These are phyloP conservation scores for Russula abietina DNA, from an alignment of 768 basidiomycete genomes.

Conservation along the genomic window DNA sequence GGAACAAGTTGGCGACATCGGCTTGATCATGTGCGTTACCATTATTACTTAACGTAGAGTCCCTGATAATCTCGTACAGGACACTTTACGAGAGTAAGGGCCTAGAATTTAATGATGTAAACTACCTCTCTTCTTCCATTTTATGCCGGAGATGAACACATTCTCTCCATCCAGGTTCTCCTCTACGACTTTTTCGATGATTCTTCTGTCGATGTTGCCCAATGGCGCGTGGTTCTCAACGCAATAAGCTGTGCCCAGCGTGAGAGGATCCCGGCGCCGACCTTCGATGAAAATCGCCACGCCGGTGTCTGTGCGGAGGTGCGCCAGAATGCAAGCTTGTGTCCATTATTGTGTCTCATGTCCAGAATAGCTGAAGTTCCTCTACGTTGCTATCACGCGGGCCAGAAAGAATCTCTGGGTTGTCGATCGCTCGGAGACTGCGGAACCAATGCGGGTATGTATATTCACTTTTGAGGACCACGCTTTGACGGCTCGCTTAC, in stretches of 20 bases:
- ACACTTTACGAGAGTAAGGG: slow-evolving; percentile 61
- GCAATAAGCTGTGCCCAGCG: slow-evolving; percentile 28
- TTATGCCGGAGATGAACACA: neutral
- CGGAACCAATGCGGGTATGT: slow-evolving; percentile 56
- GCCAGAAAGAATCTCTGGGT: slow-evolving; percentile 64
- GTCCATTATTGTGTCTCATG: neutral
- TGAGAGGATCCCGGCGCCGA: slow-evolving; percentile 34
- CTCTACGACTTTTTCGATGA: slow-evolving; percentile 66
- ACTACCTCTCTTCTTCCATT: neutral
- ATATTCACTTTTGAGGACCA: neutral
- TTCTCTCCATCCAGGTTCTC: slow-evolving; percentile 41
- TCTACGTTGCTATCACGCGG: slow-evolving; percentile 63
- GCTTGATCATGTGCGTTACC: slow-evolving; percentile 22
- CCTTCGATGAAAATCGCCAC: slow-evolving; percentile 45
- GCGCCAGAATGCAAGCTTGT: neutral
- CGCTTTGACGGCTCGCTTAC: neutral
- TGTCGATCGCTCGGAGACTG: slow-evolving; percentile 51
- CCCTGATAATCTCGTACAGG: slow-evolving; percentile 18
- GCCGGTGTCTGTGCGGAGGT: slow-evolving; percentile 29
- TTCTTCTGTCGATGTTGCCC: slow-evolving; percentile 41
- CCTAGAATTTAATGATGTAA: slow-evolving; percentile 57
- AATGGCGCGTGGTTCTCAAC: slow-evolving; percentile 55
- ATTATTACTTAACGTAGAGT: neutral
- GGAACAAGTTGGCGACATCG: slow-evolving; percentile 29
- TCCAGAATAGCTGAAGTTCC: slow-evolving; percentile 44